Percentiles rank a stretch among this genome's conserved stretches.
These are phyloP conservation scores for Hibiscus tridactylites DNA, from an alignment of 345 rosid genomes.

Conservation along the genomic window DNA sequence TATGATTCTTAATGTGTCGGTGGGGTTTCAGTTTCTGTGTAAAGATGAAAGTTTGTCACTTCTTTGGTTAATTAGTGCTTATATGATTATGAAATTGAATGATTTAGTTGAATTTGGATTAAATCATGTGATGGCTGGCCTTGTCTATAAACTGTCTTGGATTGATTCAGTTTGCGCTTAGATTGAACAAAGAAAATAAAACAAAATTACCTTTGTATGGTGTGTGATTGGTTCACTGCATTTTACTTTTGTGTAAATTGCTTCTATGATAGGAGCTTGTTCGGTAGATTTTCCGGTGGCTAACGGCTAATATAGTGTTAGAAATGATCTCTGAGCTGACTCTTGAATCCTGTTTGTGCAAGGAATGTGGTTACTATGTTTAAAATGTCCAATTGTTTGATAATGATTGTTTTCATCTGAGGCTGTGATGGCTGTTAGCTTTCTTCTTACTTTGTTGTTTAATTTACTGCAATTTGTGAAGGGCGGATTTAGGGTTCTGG, in stretches of 20 bases:
- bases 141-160: not conserved
- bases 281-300: not conserved
- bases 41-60: not conserved
- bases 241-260: not conserved
- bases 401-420: not conserved
- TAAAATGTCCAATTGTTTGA: not conserved
- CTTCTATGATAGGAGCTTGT: not conserved
- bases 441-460: not conserved
- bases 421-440: not conserved
- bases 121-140: not conserved
- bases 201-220: not conserved
- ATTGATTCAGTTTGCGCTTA: not conserved
- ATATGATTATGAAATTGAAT: not conserved
- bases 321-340: not conserved
- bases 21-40: not conserved
- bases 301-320: not conserved
- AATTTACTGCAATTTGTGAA: not conserved
- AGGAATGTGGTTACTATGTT: not conserved
- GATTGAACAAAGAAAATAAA: not conserved
- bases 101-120: not conserved
- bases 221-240: not conserved
- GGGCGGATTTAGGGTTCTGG: not conserved
- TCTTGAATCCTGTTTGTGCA: not conserved
- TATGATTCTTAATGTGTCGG: not conserved
- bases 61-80: not conserved